These are phyloP conservation scores for Paraphaeosphaeria sporulosa DNA, from an alignment of 2,329 filamentous ascomycete genomes.

Conservation along the genomic window DNA sequence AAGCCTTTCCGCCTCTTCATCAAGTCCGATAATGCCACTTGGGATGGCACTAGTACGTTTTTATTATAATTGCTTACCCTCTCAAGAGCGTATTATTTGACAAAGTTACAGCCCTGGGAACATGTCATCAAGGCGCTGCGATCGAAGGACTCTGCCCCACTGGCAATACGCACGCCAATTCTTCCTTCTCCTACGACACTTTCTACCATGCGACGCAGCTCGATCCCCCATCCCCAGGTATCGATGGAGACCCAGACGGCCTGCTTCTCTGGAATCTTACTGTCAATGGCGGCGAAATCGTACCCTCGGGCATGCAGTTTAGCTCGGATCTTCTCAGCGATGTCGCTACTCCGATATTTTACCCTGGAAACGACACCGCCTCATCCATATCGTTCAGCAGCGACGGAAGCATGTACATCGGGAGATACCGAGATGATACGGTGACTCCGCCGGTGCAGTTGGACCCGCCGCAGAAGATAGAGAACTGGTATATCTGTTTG, in stretches of 20 bases:
- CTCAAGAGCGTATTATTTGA: background rate
- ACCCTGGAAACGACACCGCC: constrained; percentile 27
- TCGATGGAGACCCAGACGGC: constrained; percentile 20
- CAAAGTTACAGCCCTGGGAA: constrained; percentile 24
- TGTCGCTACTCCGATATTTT: constrained; percentile 51
- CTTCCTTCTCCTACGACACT: constrained; percentile 25
- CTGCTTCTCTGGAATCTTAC: constrained; percentile 24
- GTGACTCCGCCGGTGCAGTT: constrained; percentile 34
- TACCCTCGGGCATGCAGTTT: constrained; percentile 43
- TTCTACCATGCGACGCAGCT: constrained; percentile 40
- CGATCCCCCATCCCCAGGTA: constrained; percentile 7
- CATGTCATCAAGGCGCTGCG: constrained; percentile 55
- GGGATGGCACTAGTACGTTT: constrained; percentile 23
- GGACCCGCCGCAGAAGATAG: constrained; percentile 26
- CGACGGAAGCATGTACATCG: constrained; percentile 47
- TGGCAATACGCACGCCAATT: constrained; percentile 13
- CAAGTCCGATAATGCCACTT: constrained; percentile 23
- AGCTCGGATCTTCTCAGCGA: constrained; percentile 42
- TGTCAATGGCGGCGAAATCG: constrained; percentile 9
- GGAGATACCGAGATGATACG: constrained; percentile 46
- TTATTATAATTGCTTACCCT: too few species aligned
- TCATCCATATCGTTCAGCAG: constrained; percentile 49
- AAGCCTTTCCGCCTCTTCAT: constrained; percentile 32
- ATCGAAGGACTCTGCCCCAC: constrained; percentile 51
- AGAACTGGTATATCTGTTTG: constrained; percentile 54